Evolutionary conservation across 108 stramenopile species (phyloP).

Genomic region (Conticribra guillardii): DNA sequence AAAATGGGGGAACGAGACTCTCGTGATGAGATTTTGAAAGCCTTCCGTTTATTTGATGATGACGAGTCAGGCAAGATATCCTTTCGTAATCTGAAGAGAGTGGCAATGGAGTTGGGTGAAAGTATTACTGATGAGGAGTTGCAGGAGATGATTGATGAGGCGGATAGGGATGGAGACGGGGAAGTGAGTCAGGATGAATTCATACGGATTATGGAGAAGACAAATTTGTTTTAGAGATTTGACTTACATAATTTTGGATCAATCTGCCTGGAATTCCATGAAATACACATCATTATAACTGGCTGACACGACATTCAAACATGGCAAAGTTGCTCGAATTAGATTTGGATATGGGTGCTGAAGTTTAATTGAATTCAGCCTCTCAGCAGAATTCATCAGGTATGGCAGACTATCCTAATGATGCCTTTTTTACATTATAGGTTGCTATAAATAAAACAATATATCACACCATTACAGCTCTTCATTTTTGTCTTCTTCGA

Average conservation of each 20-base stretch:
- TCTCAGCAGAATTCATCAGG: too few relatives aligned
- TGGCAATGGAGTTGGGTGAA: conserved; percentile 91
- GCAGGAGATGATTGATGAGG: conserved; percentile 90
- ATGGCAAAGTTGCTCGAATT: too few relatives aligned
- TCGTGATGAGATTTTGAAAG: conserved; percentile 84
- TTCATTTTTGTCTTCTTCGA: conserved; percentile 30
- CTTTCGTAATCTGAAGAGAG: conserved; percentile 88
- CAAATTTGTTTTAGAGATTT: conserved; percentile 44
- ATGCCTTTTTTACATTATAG: too few relatives aligned
- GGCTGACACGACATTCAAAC: too few relatives aligned
- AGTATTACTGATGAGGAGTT: conserved; percentile 91
- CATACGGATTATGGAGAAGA: conserved; percentile 90
- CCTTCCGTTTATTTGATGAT: conserved; percentile 89
- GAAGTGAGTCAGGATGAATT: conserved; percentile 86
- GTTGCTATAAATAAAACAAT: too few relatives aligned
- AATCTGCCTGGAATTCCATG: too few relatives aligned
- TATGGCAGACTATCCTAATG: too few relatives aligned
- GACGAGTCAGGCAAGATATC: conserved; percentile 91
- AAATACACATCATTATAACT: too few relatives aligned
- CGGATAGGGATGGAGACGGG: conserved; percentile 76
- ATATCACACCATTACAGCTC: neutral
- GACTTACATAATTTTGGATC: too few relatives aligned
- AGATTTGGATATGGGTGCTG: too few relatives aligned
- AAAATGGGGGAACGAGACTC: conserved; percentile 81
- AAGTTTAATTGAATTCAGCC: too few relatives aligned